These are phyloP conservation scores for Panicum hallii DNA, from an alignment of 202 grass and related monocot species.

Conservation along the genomic window DNA sequence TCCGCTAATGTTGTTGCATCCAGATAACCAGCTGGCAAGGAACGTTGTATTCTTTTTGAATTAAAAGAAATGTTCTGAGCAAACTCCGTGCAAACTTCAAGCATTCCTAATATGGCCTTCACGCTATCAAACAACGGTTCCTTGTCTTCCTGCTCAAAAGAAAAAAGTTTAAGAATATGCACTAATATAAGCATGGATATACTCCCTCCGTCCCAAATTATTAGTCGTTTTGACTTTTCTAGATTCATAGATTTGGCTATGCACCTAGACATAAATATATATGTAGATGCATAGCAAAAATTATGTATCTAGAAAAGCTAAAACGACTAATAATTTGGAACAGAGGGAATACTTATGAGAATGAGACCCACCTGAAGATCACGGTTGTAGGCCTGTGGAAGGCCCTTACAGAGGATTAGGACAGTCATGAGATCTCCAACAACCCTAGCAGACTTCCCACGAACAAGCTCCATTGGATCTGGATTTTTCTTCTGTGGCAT, in stretches of 20 bases:
- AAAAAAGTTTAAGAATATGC: conserved; percentile 33
- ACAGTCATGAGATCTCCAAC: conserved; percentile 89
- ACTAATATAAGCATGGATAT: conserved; percentile 29
- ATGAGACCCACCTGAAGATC: conserved; percentile 75
- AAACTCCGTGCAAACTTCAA: conserved; percentile 91
- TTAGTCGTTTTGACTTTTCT: no score
- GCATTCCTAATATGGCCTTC: conserved; percentile 84
- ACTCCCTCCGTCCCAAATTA: no score
- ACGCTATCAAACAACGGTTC: conserved; percentile 98
- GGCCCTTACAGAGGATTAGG: conserved; percentile 86
- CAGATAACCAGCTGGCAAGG: conserved; percentile 84
- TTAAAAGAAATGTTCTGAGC: conserved; percentile 95
- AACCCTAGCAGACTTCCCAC: conserved; percentile 96
- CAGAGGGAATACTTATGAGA: neutral
- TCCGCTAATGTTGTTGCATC: conserved; percentile 98
- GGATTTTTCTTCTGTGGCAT: conserved; percentile 99
- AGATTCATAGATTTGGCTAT: no score
- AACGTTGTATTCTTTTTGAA: conserved; percentile 70
- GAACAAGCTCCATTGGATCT: conserved; percentile 98
- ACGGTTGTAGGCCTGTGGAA: conserved; percentile 95
- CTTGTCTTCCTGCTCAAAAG: conserved; percentile 87
- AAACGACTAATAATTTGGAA: no score
- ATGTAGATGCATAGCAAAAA: no score
- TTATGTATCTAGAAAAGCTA: no score
- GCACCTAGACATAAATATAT: no score